Percentiles rank a stretch among this genome's conserved stretches.
phyloP scores from a whole-genome alignment of 73 alveolate genomes.

The Blepharisma stoltei region DNA sequence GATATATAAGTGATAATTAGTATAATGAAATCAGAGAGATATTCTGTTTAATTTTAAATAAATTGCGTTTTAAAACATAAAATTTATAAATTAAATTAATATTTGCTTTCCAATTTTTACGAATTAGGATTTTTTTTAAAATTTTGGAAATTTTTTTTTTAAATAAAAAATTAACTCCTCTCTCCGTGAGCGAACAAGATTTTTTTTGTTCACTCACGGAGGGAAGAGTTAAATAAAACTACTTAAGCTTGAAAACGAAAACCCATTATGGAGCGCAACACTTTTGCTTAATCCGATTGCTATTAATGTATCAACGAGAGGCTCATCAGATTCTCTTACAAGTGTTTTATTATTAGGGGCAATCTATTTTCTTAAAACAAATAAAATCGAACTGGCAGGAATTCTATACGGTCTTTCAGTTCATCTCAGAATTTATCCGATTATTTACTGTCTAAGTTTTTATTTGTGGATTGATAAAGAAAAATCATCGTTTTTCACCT shows the following conservation, averaged over 20 bases:
- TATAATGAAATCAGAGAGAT: too few species aligned
- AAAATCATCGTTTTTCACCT: slow-evolving; percentile 58
- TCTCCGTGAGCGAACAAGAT: too few species aligned
- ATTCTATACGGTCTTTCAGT: slow-evolving; percentile 86
- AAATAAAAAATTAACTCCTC: too few species aligned
- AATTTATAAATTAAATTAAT: too few species aligned
- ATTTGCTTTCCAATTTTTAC: too few species aligned
- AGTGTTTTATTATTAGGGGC: slow-evolving; percentile 70
- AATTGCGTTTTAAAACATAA: too few species aligned
- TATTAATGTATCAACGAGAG: slow-evolving; percentile 84
- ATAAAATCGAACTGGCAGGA: slow-evolving; percentile 71
- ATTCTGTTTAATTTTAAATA: too few species aligned
- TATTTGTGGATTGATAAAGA: slow-evolving; percentile 77
- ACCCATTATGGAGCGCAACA: slow-evolving; percentile 52
- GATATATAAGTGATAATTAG: too few species aligned
- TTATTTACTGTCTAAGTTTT: slow-evolving; percentile 84
- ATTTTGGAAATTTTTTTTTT: too few species aligned
- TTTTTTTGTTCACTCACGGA: too few species aligned
- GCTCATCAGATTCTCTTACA: slow-evolving; percentile 87
- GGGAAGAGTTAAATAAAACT: too few species aligned
- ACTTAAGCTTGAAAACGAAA: slow-evolving; percentile 36
- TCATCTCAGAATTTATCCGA: slow-evolving; percentile 95
- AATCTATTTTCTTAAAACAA: slow-evolving; percentile 62
- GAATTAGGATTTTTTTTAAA: too few species aligned
- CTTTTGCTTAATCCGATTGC: slow-evolving; percentile 87